Percentiles rank a stretch among this genome's conserved stretches.
Evolutionary conservation across 331 rosid species (phyloP).

Genomic region (Malus hybrid): DNA sequence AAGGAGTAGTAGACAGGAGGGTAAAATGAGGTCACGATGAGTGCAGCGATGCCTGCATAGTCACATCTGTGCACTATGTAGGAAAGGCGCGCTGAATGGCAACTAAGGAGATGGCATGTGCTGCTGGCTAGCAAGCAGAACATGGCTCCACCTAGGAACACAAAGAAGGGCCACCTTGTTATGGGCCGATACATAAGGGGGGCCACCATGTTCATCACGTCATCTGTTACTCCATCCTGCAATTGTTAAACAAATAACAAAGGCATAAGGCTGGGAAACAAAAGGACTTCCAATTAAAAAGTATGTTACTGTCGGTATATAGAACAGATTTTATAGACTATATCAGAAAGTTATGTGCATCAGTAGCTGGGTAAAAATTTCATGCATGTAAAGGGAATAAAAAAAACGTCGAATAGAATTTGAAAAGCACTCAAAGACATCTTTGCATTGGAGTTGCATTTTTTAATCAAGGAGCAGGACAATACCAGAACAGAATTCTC

Average conservation of each 20-base stretch:
- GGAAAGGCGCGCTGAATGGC: slow-evolving; percentile 48
- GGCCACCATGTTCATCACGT: slow-evolving; percentile 19
- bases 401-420: background rate
- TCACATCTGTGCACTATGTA: slow-evolving; percentile 46
- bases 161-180: slow-evolving; percentile 55
- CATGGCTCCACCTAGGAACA: slow-evolving; percentile 60
- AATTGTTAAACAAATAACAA: background rate
- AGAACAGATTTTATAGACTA: background rate
- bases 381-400: background rate
- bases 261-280: background rate
- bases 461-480: slow-evolving; percentile 3
- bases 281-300: background rate
- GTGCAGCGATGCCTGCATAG: slow-evolving; percentile 56
- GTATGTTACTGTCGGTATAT: background rate
- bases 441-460: background rate
- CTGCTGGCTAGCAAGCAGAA: slow-evolving; percentile 63
- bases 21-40: slow-evolving; percentile 51
- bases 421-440: background rate
- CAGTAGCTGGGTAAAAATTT: background rate
- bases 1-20: slow-evolving; percentile 64
- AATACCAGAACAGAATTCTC: slow-evolving; percentile 17
- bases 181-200: slow-evolving; percentile 29
- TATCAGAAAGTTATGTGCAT: background rate
- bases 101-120: slow-evolving; percentile 48
- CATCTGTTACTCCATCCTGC: slow-evolving; percentile 37